These are phyloP conservation scores for Cercospora citrullina DNA, from an alignment of 2,329 filamentous ascomycete genomes.

Conservation along the genomic window DNA sequence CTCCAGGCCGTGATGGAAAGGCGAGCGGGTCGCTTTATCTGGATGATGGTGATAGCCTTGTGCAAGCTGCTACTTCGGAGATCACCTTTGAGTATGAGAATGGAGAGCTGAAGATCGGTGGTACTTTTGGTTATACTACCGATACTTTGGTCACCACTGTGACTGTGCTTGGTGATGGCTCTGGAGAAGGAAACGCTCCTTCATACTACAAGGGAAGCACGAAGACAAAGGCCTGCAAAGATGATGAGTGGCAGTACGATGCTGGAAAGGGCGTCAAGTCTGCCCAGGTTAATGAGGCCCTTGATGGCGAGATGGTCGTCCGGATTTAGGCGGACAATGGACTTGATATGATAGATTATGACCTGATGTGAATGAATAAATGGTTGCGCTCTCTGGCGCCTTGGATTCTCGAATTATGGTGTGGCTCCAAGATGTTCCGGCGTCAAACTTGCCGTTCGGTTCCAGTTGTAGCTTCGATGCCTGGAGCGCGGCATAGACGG, in stretches of 20 bases:
- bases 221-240: conserved; percentile 4
- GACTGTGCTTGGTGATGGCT: conserved; percentile 9
- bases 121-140: conserved; percentile 19
- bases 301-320: conserved; percentile 16
- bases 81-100: conserved; percentile 61
- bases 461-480: not conserved
- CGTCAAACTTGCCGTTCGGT: not conserved
- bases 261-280: conserved; percentile 8
- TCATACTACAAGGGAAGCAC: conserved; percentile 7
- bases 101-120: conserved; percentile 35
- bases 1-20: conserved; percentile 60
- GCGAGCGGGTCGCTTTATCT: conserved; percentile 70
- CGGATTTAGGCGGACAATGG: not conserved
- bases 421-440: not conserved
- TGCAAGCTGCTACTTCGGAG: conserved; percentile 57
- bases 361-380: not conserved
- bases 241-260: conserved; percentile 9
- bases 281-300: conserved; percentile 11
- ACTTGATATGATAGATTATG: not conserved
- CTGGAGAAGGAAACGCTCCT: not conserved
- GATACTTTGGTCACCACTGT: conserved; percentile 14
- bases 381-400: not conserved
- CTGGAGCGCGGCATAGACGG: not conserved
- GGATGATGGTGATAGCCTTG: conserved; percentile 71
- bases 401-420: not conserved